These are phyloP conservation scores for Akanthomyces uredinophilus DNA, from an alignment of 2,329 filamentous ascomycete species.

Conservation along the genomic window DNA sequence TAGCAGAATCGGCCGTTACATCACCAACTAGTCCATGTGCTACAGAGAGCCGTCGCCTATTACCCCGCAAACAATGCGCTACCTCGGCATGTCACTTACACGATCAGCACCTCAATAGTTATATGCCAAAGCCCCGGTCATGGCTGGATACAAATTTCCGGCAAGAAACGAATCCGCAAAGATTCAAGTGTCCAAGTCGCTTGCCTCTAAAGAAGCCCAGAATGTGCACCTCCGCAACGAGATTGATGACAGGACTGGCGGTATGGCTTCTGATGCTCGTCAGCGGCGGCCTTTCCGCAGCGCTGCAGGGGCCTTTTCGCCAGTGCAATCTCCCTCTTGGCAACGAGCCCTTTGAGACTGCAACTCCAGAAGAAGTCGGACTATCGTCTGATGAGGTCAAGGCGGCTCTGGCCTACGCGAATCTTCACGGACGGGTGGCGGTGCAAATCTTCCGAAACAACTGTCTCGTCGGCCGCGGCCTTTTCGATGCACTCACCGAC, in stretches of 20 bases:
- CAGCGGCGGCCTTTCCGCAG: neutral
- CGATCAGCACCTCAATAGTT: neutral
- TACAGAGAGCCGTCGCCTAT: no score
- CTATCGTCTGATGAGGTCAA: neutral
- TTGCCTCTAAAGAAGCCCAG: no score
- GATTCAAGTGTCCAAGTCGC: no score
- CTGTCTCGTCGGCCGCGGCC: neutral
- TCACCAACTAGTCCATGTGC: no score
- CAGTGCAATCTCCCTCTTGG: neutral
- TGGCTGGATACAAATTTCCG: no score
- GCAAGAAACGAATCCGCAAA: no score
- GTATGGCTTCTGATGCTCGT: neutral
- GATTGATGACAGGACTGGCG: neutral
- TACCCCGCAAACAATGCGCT: no score
- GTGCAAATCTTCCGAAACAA: neutral
- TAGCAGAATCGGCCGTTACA: no score
- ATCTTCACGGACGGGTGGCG: neutral
- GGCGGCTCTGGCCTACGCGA: neutral
- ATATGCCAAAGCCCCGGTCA: no score
- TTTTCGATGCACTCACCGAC: neutral
- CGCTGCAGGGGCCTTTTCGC: neutral
- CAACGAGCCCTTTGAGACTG: neutral
- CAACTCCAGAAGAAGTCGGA: neutral
- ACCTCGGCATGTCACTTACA: no score
- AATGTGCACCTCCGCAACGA: neutral